A percentile compares a stretch with the other conserved stretches of the same genome.
Conservation (phyloP, 352 stramenopile genomes). For the Pythium plurisporium region DNA sequence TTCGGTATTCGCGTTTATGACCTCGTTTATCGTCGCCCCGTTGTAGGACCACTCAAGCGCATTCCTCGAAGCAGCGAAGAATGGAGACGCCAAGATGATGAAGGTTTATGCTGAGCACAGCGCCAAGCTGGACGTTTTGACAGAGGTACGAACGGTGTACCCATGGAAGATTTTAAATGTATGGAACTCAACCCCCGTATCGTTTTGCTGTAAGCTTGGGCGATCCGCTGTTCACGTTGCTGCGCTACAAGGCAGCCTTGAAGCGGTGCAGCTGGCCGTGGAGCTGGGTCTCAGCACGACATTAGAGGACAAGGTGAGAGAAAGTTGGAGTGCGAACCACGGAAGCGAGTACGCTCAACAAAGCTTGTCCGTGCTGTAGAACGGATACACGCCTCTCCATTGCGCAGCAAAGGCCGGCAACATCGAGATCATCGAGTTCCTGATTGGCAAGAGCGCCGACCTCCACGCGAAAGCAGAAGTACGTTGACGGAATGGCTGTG, state of each 20-base stretch:
- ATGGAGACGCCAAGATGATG: neutral
- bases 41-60: neutral
- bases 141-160: neutral
- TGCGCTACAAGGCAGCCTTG: neutral
- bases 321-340: neutral
- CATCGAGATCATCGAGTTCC: neutral
- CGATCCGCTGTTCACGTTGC: neutral
- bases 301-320: too few species aligned
- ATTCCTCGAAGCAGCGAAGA: neutral
- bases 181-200: too few species aligned
- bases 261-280: neutral
- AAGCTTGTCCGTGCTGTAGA: neutral
- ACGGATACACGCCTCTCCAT: neutral
- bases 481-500: too few species aligned
- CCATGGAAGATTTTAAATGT: too few species aligned
- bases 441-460: neutral
- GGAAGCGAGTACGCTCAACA: neutral
- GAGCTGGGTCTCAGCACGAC: neutral
- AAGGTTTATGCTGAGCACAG: neutral
- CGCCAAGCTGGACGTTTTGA: neutral
- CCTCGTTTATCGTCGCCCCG: too few species aligned
- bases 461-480: neutral
- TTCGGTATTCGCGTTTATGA: too few species aligned
- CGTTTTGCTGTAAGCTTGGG: neutral
- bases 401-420: neutral